Base-by-base conservation (phyloP, 2,329 filamentous ascomycete species). In the Pezicula rhizophila region DNA sequence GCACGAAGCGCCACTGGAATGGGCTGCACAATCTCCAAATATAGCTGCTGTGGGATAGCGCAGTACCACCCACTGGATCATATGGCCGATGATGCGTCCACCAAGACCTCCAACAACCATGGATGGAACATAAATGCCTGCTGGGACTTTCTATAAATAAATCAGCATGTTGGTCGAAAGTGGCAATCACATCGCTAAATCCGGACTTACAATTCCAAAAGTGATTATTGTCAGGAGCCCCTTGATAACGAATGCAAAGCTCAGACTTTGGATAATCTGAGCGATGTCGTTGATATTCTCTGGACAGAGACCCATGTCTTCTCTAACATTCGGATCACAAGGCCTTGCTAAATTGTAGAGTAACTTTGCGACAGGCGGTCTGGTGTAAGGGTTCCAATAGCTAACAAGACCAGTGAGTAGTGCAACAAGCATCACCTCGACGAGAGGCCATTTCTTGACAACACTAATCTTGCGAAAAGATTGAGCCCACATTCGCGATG, bases 41-140 rank as follows among this genome's bases (percentile, higher is more conserved):
- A 96, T 68, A 12, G 79, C 72, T 62, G 84, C 85, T 47, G 82
- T 70, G 0, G 89, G 87, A 61, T 84, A 87, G 26, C 77, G 78
- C 49, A 95, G 74, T 5, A 92, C 89, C 46, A 88, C 68, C 68
- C 87, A 90, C 64, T 97, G 92, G 0, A 91, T 82, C 6, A 84
- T 67, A 65, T 97, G 93, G 1, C 93, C 93, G 11, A 96, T 80
- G 40, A 93, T 83, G 7, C 92, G 84, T 26, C 92, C 92, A 72
- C 96, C 84, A 15, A 99, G 73, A 61, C 93, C 93, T 55, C 93
- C 93, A 15, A 97, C 89, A 25, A 97, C 93, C 93, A 99, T 99
- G 59, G 92, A 96, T 3, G 93, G 93, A 2, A 99, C 91, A 60
- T 99, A 99, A 58, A 99, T 96, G 54, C 93, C 93, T 1, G 92